Percentiles rank a stretch among this genome's conserved stretches.
These are phyloP conservation scores for Nectriaceae sp. DNA, from an alignment of 2,329 filamentous ascomycete genomes.

Conservation along the genomic window DNA sequence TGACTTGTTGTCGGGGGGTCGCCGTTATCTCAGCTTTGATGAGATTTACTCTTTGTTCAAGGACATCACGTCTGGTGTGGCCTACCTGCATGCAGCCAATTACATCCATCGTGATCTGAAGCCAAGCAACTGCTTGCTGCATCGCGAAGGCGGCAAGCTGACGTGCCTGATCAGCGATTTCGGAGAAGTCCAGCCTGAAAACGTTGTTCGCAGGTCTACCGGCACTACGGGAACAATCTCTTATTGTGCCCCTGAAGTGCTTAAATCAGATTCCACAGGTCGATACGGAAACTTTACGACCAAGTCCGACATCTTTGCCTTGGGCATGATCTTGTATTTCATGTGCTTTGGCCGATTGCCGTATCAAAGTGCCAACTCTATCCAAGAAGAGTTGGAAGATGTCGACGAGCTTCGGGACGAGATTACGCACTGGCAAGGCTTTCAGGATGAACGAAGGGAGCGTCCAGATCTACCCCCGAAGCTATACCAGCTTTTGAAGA, in stretches of 20 bases:
- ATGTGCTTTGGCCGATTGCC: constrained; percentile 92
- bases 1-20: constrained; percentile 44
- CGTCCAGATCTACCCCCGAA: constrained; percentile 82
- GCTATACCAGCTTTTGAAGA: constrained; percentile 82
- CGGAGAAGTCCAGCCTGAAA: constrained; percentile 89
- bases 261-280: constrained; percentile 68
- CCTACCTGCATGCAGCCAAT: constrained; percentile 85
- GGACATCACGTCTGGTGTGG: constrained; percentile 89
- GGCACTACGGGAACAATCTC: constrained; percentile 96
- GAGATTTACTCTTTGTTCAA: constrained; percentile 97
- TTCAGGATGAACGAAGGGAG: constrained; percentile 73
- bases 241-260: constrained; percentile 94
- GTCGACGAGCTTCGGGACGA: constrained; percentile 82
- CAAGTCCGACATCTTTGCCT: constrained; percentile 96
- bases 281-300: constrained; percentile 90
- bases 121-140: constrained; percentile 90
- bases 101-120: constrained; percentile 98
- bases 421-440: constrained; percentile 85
- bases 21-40: constrained; percentile 66
- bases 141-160: constrained; percentile 70
- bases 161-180: constrained; percentile 95
- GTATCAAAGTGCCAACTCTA: constrained; percentile 78
- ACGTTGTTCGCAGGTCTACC: constrained; percentile 80
- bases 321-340: constrained; percentile 98
- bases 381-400: constrained; percentile 91